These are phyloP conservation scores for Amanita exitialis DNA, from an alignment of 768 basidiomycete genomes.

Conservation along the genomic window DNA sequence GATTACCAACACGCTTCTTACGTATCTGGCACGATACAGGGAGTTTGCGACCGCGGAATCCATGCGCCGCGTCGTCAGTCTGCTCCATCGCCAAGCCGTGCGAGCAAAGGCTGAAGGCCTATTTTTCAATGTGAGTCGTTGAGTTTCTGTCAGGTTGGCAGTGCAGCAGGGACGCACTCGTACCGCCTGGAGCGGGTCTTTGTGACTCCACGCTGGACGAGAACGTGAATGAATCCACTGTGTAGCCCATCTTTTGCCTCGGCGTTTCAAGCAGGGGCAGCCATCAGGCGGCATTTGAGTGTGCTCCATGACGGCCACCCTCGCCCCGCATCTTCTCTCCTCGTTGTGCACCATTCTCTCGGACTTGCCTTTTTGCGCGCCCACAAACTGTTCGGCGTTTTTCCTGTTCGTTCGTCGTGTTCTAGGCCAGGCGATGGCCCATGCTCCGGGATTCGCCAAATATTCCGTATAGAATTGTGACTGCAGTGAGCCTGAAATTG, in stretches of 20 bases:
- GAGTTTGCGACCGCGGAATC: constrained; percentile 72
- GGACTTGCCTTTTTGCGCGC: constrained; percentile 5
- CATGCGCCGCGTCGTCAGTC: constrained; percentile 82
- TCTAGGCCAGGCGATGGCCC: constrained; percentile 2
- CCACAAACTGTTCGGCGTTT: not conserved
- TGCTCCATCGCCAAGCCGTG: constrained; percentile 88
- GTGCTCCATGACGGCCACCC: constrained; percentile 1
- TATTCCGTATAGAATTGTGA: not conserved
- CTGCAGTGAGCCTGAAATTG: not conserved
- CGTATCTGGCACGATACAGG: constrained; percentile 75
- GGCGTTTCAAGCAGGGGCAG: not conserved
- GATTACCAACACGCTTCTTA: constrained; percentile 74
- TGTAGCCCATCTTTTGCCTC: not conserved
- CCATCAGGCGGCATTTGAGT: not conserved
- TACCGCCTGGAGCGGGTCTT: not conserved
- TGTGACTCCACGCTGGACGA: constrained; percentile 5
- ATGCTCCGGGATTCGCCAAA: not conserved
- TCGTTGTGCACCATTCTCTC: not conserved
- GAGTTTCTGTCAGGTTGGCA: not conserved
- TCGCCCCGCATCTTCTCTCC: not conserved
- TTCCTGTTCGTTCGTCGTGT: constrained; percentile 5
- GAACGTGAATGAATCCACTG: not conserved
- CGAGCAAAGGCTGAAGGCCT: constrained; percentile 88
- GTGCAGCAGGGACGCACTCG: not conserved
- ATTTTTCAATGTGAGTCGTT: constrained; percentile 76